phyloP scores from a whole-genome alignment of 1,284 basidiomycete species.

The Leccinum colubrinum region DNA sequence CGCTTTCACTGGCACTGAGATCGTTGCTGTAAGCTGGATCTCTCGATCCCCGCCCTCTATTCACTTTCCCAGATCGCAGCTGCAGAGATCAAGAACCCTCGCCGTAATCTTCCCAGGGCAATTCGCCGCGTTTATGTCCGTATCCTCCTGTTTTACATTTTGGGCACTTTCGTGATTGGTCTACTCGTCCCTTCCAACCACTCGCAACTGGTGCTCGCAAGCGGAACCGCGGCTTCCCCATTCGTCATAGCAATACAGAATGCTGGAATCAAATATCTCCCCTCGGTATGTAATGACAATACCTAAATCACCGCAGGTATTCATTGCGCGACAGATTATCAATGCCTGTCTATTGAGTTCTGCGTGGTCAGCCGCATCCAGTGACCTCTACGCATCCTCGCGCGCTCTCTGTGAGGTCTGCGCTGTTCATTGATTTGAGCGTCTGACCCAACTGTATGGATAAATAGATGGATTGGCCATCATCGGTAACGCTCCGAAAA shows the following conservation, averaged over 20 bases:
- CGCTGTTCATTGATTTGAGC: neutral
- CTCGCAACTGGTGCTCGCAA: conserved; percentile 39
- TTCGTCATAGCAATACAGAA: conserved; percentile 67
- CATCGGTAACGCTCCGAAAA: conserved; percentile 71
- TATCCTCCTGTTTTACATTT: conserved; percentile 66
- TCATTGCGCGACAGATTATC: conserved; percentile 57
- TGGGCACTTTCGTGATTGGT: conserved; percentile 52
- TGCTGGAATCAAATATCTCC: conserved; percentile 63
- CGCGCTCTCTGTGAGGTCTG: conserved; percentile 69
- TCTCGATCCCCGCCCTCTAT: neutral
- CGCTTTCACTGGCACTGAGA: conserved; percentile 75
- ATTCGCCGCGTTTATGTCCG: conserved; percentile 71
- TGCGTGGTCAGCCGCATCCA: conserved; percentile 85
- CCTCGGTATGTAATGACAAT: conserved; percentile 35
- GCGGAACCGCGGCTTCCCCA: conserved; percentile 57
- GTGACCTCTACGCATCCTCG: conserved; percentile 80
- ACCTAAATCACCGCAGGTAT: conserved; percentile 15
- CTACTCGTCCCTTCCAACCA: conserved; percentile 62
- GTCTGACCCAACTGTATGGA: conserved; percentile 35
- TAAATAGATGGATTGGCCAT: conserved; percentile 70
- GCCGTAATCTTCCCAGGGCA: conserved; percentile 54
- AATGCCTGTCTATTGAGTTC: conserved; percentile 85
- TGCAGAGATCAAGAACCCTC: conserved; percentile 54
- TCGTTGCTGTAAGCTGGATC: conserved; percentile 61
- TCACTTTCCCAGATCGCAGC: conserved; percentile 53